A percentile compares a stretch with the other conserved stretches of the same genome.
These are phyloP conservation scores for Corynespora cassiicola DNA, from an alignment of 2,329 filamentous ascomycete species.

Conservation along the genomic window DNA sequence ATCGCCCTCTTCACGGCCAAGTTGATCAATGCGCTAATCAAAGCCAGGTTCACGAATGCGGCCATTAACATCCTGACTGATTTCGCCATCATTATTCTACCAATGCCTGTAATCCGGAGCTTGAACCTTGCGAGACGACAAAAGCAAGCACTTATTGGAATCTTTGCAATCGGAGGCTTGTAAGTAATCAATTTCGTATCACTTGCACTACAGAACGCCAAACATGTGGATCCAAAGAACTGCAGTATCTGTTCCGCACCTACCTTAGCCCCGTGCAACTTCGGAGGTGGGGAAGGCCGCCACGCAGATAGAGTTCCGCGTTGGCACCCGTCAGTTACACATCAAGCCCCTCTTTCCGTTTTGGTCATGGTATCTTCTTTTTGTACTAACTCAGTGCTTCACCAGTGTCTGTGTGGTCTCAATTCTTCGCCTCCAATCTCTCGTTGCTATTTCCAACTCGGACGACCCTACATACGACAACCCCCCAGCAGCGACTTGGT, in stretches of 20 bases:
- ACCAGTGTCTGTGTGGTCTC: conserved; percentile 42
- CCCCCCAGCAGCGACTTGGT: conserved; percentile 38
- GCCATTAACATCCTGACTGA: conserved; percentile 41
- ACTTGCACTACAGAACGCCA: not conserved
- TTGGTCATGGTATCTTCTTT: not conserved
- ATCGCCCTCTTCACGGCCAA: conserved; percentile 20
- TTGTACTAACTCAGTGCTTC: conserved; percentile 9
- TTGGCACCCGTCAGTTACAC: not conserved
- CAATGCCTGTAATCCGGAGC: conserved; percentile 40
- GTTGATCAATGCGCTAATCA: not conserved
- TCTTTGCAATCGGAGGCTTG: conserved; percentile 50
- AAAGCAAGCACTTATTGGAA: conserved; percentile 42
- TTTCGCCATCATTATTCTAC: conserved; percentile 40
- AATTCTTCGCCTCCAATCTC: conserved; percentile 40
- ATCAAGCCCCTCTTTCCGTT: not conserved
- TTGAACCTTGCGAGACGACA: conserved; percentile 43
- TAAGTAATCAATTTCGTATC: no score
- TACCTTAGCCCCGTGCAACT: no score
- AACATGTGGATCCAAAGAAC: not conserved
- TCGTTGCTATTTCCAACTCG: conserved; percentile 38
- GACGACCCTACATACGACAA: conserved; percentile 39
- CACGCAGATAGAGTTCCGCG: no score
- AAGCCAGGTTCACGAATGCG: conserved; percentile 27
- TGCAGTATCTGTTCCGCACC: no score
- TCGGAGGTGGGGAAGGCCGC: no score